A percentile compares a stretch with the other conserved stretches of the same genome.
phyloP scores from a whole-genome alignment of 2,329 filamentous ascomycete genomes.

The Penicillium frequentans region DNA sequence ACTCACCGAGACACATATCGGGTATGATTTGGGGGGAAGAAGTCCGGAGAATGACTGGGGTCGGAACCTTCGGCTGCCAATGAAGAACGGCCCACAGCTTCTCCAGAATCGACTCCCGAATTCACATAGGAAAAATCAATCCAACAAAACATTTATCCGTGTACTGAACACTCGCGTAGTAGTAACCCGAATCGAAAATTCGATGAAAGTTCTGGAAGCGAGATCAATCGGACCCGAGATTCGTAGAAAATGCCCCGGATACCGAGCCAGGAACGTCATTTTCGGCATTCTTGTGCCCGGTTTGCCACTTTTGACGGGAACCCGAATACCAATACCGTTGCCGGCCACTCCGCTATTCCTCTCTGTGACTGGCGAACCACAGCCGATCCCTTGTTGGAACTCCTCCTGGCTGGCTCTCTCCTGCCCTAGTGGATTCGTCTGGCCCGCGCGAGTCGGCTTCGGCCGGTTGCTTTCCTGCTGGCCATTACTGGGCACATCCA shows the following conservation, averaged over 20 bases:
- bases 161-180: neutral
- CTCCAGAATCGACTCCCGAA: constrained; percentile 3
- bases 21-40: constrained; percentile 10
- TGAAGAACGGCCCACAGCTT: constrained; percentile 10
- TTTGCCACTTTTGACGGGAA: constrained; percentile 7
- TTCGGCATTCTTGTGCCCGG: constrained; percentile 4
- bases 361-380: constrained; percentile 17
- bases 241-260: constrained; percentile 1
- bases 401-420: constrained; percentile 14
- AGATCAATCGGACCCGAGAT: neutral
- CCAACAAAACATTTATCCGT: neutral
- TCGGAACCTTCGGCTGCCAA: constrained; percentile 13
- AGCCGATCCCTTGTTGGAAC: constrained; percentile 14
- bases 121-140: neutral
- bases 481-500: neutral
- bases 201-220: neutral
- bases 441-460: constrained; percentile 20
- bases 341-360: constrained; percentile 10
- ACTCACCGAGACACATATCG: constrained; percentile 21
- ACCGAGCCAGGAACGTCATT: constrained; percentile 10
- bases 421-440: constrained; percentile 8
- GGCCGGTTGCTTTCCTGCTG: constrained; percentile 16
- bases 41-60: constrained; percentile 20
- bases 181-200: neutral
- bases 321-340: constrained; percentile 5